Evolutionary conservation across 106 monocot genomes (phyloP), one percentile per base, ranked within the genome.

Genomic region (Agapanthus africanus): DNA sequence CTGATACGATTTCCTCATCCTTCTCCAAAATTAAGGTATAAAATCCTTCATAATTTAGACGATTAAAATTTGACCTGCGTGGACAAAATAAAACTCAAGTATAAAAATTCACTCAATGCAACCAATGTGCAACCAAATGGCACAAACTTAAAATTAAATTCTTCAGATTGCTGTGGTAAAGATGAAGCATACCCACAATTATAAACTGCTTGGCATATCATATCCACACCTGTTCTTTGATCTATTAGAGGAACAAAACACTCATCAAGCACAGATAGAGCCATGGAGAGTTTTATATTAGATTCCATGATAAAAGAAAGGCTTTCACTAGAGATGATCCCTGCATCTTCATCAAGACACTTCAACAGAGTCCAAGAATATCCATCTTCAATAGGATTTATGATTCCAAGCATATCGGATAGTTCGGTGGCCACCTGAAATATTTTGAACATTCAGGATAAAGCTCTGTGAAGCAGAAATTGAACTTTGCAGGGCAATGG

Each of bases 141-240:
- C 4, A 64, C 38, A 64, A 39, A 38, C 39, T 42, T 44, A 42
- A 23, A 19, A 31, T 40, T 19, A 39, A 39, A 23, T 65, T 39
- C 26, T 66, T 42, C 28, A 41, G 40, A 66, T 28, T 14, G 3
- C 41, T 27, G 26, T 11, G 37, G 37, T 0, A 40, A 26, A 59
- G 54, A 70, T 22, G 25, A 34, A 40, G 32, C 85, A 37, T 83
- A 90, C 90, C 90, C 81, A 27, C 78, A 75, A 61, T 73, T 90
- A 52, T 73, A 86, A 69, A 86, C 80, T 69, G 83, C 90, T 79
- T 86, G 86, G 47, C 76, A 68, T 71, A 90, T 65, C 75, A 86
- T 70, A 49, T 90, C 86, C 0, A 86, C 68, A 30, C 80, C 80
- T 8, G 90, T 86, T 35, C 76, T 51, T 71, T 54, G 78, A 73